phyloP scores from a whole-genome alignment of 257 asterid species.

The Solanum tarapatanum region DNA sequence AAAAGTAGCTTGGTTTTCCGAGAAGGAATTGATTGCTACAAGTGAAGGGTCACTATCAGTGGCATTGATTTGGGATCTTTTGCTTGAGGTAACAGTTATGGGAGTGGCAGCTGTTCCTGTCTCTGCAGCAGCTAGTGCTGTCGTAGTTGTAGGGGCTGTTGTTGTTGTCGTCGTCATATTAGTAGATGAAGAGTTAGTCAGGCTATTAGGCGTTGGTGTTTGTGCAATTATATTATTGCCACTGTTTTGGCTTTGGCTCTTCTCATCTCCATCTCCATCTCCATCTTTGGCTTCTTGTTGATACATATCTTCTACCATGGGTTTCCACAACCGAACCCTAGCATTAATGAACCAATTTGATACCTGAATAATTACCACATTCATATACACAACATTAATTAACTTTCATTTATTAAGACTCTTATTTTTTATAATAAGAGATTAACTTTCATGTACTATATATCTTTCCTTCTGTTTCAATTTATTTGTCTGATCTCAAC shows the following conservation, averaged over 20 bases:
- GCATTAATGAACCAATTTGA: slow-evolving; percentile 99
- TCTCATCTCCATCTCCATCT: slow-evolving; percentile 42
- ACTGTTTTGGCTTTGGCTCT: slow-evolving; percentile 3
- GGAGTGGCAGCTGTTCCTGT: slow-evolving; percentile 14
- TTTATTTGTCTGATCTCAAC: neutral
- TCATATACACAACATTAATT: neutral
- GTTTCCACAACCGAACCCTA: slow-evolving; percentile 99
- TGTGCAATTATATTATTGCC: slow-evolving; percentile 37
- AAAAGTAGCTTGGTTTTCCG: slow-evolving; percentile 31
- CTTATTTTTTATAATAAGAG: neutral
- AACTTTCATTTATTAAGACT: no score
- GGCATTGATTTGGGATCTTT: slow-evolving; percentile 38
- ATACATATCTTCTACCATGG: slow-evolving; percentile 99
- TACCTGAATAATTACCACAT: slow-evolving; percentile 40
- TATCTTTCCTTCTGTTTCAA: neutral
- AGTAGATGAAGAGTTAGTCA: slow-evolving; percentile 1
- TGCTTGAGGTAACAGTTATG: slow-evolving; percentile 14
- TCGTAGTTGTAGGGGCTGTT: neutral
- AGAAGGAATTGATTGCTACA: slow-evolving; percentile 40
- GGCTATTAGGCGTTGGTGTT: slow-evolving; percentile 32
- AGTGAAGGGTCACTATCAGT: slow-evolving; percentile 51
- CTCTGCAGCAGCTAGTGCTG: neutral
- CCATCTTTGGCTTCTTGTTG: slow-evolving; percentile 87
- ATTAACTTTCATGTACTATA: neutral
- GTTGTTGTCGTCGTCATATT: slow-evolving; percentile 10